Conservation (phyloP, 176 grass and related monocot species). For the Rhynchospora tenuis region DNA sequence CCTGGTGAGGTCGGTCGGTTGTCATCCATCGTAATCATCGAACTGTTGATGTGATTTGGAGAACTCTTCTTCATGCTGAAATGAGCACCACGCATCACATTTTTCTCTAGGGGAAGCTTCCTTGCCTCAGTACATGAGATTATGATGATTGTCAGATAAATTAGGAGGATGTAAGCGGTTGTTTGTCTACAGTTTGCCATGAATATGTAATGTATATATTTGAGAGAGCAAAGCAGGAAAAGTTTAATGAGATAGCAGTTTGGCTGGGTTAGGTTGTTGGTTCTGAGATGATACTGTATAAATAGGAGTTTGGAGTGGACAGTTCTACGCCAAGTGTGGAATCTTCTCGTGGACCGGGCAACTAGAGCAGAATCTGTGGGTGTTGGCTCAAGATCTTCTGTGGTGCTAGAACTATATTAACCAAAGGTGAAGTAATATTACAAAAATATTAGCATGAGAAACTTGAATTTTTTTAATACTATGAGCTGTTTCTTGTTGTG, state of each 20-base stretch:
- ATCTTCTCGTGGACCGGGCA: background rate
- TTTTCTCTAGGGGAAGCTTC: constrained; percentile 7
- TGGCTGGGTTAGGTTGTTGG: background rate
- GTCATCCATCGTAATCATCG: constrained; percentile 24
- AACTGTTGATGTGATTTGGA: background rate
- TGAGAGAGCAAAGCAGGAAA: constrained; percentile 8
- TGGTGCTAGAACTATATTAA: background rate
- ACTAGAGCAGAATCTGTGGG: background rate
- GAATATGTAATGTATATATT: background rate
- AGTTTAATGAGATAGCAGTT: background rate
- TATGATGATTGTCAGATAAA: background rate
- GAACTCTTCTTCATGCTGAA: background rate
- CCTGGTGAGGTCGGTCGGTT: constrained; percentile 44
- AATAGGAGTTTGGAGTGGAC: background rate
- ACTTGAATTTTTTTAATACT: too few relatives aligned
- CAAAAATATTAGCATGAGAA: background rate
- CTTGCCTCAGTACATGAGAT: constrained; percentile 11
- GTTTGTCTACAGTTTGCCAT: constrained; percentile 15
- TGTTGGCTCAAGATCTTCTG: background rate
- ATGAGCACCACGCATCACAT: background rate
- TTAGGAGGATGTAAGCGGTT: constrained; percentile 5
- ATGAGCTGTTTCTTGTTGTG: too few relatives aligned
- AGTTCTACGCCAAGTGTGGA: background rate
- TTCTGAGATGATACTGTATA: background rate
- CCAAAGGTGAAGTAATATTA: background rate